Conservation (phyloP, 2,329 filamentous ascomycete species). For the Colletotrichum sp. region DNA sequence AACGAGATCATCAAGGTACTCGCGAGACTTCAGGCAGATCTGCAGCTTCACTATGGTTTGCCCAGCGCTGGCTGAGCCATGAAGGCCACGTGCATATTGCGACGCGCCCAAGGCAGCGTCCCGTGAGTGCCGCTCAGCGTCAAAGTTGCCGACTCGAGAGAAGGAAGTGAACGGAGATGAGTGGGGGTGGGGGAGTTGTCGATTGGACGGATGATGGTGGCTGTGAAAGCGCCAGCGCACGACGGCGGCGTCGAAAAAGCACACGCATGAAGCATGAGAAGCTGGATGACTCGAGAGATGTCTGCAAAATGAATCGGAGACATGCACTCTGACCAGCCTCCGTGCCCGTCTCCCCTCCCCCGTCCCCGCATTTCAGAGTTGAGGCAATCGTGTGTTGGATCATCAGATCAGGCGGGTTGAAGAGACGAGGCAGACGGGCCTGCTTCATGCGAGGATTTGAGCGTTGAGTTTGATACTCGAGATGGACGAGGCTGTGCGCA, state of each 20-base stretch:
- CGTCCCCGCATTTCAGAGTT: conserved; percentile 18
- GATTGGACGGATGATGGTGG: conserved; percentile 8
- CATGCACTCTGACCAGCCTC: background rate
- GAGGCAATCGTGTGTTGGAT: background rate
- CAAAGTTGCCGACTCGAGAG: background rate
- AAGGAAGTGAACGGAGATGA: background rate
- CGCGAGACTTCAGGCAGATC: background rate
- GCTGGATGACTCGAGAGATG: conserved; percentile 14
- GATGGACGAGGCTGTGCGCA: background rate
- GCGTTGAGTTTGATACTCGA: background rate
- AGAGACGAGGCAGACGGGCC: background rate
- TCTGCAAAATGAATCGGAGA: conserved; percentile 3
- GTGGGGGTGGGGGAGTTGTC: background rate
- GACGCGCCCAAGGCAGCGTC: background rate
- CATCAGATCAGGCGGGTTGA: background rate
- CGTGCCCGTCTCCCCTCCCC: background rate
- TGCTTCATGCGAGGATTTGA: background rate
- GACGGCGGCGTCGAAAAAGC: background rate
- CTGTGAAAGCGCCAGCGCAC: conserved; percentile 17
- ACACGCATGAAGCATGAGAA: background rate
- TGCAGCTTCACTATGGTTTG: background rate
- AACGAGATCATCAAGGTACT: background rate
- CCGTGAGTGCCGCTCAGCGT: background rate
- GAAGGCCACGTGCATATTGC: background rate
- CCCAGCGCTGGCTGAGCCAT: background rate